A percentile compares a stretch with the other conserved stretches of the same genome.
phyloP scores from a whole-genome alignment of 352 stramenopile species.

The Phytophthora palmivora region DNA sequence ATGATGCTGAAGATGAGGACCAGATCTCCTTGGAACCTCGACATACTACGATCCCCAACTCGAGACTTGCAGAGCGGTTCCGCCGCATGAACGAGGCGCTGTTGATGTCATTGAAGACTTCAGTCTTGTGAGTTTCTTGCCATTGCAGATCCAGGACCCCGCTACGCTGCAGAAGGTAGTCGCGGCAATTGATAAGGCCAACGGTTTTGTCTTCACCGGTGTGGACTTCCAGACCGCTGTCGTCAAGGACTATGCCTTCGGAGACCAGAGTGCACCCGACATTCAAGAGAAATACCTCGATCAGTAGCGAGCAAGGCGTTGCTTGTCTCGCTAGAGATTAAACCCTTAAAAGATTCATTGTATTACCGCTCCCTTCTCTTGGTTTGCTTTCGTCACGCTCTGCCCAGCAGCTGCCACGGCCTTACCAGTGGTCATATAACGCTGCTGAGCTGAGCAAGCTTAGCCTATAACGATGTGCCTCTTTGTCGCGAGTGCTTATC shows the following conservation, averaged over 20 bases:
- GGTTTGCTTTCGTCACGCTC: slow-evolving; percentile 15
- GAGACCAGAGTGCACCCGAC: slow-evolving; percentile 59
- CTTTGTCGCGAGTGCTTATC: slow-evolving; percentile 11
- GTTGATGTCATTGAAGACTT: slow-evolving; percentile 91
- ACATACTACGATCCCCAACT: slow-evolving; percentile 28
- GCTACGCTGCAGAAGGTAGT: slow-evolving; percentile 69
- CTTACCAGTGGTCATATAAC: slow-evolving; percentile 22
- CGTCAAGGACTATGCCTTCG: slow-evolving; percentile 76
- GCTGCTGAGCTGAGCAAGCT: slow-evolving; percentile 7
- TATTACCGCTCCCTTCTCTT: slow-evolving; percentile 35
- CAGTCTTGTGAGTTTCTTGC: slow-evolving; percentile 84
- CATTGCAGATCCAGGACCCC: slow-evolving; percentile 82
- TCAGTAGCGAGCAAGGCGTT: slow-evolving; percentile 24
- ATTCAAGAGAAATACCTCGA: slow-evolving; percentile 82
- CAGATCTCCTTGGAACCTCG: slow-evolving; percentile 42
- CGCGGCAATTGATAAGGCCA: slow-evolving; percentile 85
- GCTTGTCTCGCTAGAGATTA: slow-evolving; percentile 5
- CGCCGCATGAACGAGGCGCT: slow-evolving; percentile 86
- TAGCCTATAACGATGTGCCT: slow-evolving; percentile 19
- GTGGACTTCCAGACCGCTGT: slow-evolving; percentile 84
- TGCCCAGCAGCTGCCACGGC: slow-evolving; percentile 10
- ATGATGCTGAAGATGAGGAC: slow-evolving; percentile 56
- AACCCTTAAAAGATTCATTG: slow-evolving; percentile 40
- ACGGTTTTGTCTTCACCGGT: slow-evolving; percentile 82
- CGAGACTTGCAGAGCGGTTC: slow-evolving; percentile 59